A percentile compares a stretch with the other conserved stretches of the same genome.
These are phyloP conservation scores for Albatrellus ellisii DNA, from an alignment of 768 basidiomycete genomes.

Conservation along the genomic window DNA sequence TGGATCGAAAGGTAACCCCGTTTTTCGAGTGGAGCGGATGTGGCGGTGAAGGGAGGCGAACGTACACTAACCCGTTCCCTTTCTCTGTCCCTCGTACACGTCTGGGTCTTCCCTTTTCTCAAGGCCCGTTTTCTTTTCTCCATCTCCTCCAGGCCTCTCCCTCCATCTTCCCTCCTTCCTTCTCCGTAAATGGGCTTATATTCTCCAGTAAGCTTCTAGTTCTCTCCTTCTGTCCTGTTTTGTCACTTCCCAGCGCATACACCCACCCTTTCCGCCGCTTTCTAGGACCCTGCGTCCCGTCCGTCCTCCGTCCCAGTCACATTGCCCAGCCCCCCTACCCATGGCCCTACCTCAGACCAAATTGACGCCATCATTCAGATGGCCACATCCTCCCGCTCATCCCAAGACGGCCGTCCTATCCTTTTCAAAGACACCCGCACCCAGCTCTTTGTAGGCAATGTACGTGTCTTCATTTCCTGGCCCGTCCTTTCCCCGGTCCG, in stretches of 20 bases:
- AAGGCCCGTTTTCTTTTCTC: background rate
- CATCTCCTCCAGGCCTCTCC: too few relatives aligned
- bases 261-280: background rate
- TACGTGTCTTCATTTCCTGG: constrained; percentile 26
- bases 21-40: too few relatives aligned
- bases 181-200: too few relatives aligned
- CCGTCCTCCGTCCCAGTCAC: background rate
- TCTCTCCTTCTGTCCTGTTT: too few relatives aligned
- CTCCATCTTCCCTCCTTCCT: background rate
- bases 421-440: constrained; percentile 78
- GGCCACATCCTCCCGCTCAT: constrained; percentile 62
- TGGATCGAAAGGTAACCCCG: too few relatives aligned
- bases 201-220: too few relatives aligned
- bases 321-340: background rate
- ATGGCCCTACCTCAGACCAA: constrained; percentile 49
- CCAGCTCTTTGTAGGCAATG: constrained; percentile 94
- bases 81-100: too few relatives aligned
- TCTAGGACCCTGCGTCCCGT: background rate
- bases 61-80: too few relatives aligned
- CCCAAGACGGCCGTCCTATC: constrained; percentile 30
- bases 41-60: too few relatives aligned
- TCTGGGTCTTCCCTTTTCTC: too few relatives aligned
- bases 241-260: too few relatives aligned
- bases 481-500: background rate
- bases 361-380: constrained; percentile 88